These are phyloP conservation scores for Cymodocea nodosa DNA, from an alignment of 116 monocot species.

Conservation along the genomic window DNA sequence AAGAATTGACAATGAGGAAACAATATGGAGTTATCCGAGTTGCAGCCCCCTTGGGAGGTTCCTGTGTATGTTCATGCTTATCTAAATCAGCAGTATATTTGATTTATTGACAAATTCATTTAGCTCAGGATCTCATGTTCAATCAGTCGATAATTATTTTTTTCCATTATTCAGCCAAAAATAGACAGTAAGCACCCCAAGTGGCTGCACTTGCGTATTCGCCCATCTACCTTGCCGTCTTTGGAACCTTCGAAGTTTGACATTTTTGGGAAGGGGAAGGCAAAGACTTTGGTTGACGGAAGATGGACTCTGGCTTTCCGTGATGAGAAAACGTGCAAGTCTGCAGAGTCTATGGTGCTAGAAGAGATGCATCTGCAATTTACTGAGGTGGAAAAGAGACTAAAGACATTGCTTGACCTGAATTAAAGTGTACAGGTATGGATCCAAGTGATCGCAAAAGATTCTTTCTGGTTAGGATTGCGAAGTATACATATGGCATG, in stretches of 20 bases:
- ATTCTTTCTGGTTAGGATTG: not conserved
- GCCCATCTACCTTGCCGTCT: constrained; percentile 50
- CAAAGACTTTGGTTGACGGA: constrained; percentile 68
- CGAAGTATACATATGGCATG: not conserved
- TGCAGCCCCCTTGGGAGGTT: constrained; percentile 78
- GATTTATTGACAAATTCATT: not conserved
- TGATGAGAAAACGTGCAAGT: constrained; percentile 61
- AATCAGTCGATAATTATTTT: constrained; percentile 1
- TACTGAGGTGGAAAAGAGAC: constrained; percentile 31
- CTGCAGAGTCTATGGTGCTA: constrained; percentile 56
- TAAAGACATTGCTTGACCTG: constrained; percentile 41
- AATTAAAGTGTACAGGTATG: constrained; percentile 1
- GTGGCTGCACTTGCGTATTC: constrained; percentile 89
- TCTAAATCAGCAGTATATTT: not conserved
- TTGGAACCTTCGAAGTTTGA: constrained; percentile 34
- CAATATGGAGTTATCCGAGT: constrained; percentile 63
- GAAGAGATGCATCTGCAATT: constrained; percentile 44
- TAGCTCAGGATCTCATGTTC: not conserved
- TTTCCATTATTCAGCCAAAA: constrained; percentile 40
- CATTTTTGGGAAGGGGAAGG: constrained; percentile 21
- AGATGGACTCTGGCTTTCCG: constrained; percentile 92
- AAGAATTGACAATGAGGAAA: constrained; percentile 58
- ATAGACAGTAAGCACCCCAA: constrained; percentile 71
- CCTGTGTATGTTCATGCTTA: constrained; percentile 44
- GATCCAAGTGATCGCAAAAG: not conserved